Conservation (phyloP, 768 basidiomycete species). For the Lentinula detonsa region DNA sequence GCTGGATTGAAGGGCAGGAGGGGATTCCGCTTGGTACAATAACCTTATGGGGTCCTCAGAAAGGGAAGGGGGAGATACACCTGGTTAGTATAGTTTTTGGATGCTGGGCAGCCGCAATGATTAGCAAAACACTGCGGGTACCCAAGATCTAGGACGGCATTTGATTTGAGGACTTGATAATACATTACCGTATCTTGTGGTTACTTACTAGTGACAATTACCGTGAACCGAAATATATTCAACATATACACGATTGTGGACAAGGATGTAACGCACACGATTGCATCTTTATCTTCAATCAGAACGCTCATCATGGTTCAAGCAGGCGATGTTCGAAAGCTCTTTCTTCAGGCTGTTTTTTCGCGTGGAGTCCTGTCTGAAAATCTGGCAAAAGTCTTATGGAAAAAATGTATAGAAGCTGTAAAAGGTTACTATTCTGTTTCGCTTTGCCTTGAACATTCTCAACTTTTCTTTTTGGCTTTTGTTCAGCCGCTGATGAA, state of each 20-base stretch:
- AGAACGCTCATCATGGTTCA: slow-evolving; percentile 29
- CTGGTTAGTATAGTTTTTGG: slow-evolving; percentile 71
- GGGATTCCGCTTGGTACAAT: slow-evolving; percentile 75
- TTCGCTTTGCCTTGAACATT: not conserved
- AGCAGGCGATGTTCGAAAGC: slow-evolving; percentile 60
- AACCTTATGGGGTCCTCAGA: slow-evolving; percentile 64
- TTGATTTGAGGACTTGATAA: not conserved
- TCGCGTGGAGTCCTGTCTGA: slow-evolving; percentile 66
- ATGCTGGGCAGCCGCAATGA: slow-evolving; percentile 92
- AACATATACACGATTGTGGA: not conserved
- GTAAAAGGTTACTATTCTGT: slow-evolving; percentile 54
- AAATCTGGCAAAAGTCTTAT: slow-evolving; percentile 57
- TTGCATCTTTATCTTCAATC: not conserved
- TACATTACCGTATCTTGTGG: not conserved
- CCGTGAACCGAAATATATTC: not conserved
- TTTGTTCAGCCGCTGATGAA: slow-evolving; percentile 43
- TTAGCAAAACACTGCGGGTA: slow-evolving; percentile 91
- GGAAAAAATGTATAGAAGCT: slow-evolving; percentile 60
- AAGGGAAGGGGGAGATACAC: slow-evolving; percentile 83
- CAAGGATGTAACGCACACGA: not conserved
- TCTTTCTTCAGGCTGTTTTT: slow-evolving; percentile 76
- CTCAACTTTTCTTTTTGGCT: slow-evolving; percentile 7
- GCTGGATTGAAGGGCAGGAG: slow-evolving; percentile 75
- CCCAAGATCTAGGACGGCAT: slow-evolving; percentile 52
- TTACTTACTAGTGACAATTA: not conserved